Evolutionary conservation across 2,329 filamentous ascomycete species (phyloP).

Genomic region (Colletotrichum neosansevieriae): DNA sequence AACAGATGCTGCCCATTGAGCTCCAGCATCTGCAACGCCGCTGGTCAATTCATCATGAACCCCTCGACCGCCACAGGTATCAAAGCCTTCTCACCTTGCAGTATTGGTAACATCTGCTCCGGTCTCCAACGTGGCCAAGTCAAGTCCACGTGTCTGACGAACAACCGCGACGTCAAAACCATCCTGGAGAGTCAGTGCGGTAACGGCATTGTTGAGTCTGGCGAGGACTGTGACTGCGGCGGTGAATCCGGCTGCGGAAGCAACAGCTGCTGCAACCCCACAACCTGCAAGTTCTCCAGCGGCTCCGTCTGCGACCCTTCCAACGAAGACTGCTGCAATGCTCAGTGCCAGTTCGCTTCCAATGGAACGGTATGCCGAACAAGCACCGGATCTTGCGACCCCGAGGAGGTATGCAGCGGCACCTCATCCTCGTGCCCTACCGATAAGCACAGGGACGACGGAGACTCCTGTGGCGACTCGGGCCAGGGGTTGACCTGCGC

Average conservation of each 20-base stretch:
- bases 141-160: conserved; percentile 81
- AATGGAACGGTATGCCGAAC: conserved; percentile 82
- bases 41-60: conserved; percentile 93
- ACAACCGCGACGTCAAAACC: conserved; percentile 85
- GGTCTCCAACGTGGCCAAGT: conserved; percentile 83
- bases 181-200: conserved; percentile 89
- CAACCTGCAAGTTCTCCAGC: conserved; percentile 85
- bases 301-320: conserved; percentile 82
- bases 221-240: conserved; percentile 97
- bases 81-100: conserved; percentile 86
- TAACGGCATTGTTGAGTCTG: conserved; percentile 91
- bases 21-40: conserved; percentile 76
- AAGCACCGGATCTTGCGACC: conserved; percentile 86
- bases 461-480: conserved; percentile 74
- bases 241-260: conserved; percentile 76
- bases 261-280: conserved; percentile 86
- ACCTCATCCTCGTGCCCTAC: conserved; percentile 77
- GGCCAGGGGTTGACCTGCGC: conserved; percentile 80
- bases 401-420: conserved; percentile 85
- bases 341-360: conserved; percentile 74
- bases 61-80: conserved; percentile 83
- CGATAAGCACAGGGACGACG: conserved; percentile 78
- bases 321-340: conserved; percentile 85
- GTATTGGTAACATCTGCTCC: conserved; percentile 93
- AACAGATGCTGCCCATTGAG: conserved; percentile 85